A percentile compares a stretch with the other conserved stretches of the same genome.
phyloP scores from a whole-genome alignment of 2,329 filamentous ascomycete genomes.

The Lachnellula subtilissima region DNA sequence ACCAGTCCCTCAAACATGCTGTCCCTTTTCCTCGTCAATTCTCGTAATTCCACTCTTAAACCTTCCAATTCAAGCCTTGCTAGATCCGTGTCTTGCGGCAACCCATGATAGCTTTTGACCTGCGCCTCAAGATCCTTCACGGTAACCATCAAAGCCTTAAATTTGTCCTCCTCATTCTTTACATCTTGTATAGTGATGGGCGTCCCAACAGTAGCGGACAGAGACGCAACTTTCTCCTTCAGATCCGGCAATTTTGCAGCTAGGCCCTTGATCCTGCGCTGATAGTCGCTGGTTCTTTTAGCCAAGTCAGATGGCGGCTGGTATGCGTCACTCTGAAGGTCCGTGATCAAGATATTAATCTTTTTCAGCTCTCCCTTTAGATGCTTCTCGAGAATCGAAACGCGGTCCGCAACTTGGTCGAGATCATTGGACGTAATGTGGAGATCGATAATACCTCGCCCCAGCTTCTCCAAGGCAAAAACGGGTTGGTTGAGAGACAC shows the following conservation, averaged over 20 bases:
- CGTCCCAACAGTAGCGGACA: constrained; percentile 23
- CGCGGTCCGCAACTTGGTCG: constrained; percentile 51
- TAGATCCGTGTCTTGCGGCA: constrained; percentile 65
- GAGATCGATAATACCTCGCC: constrained; percentile 49
- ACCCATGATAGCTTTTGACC: constrained; percentile 61
- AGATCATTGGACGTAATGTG: constrained; percentile 48
- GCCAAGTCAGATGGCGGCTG: constrained; percentile 54
- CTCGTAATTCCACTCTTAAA: constrained; percentile 58
- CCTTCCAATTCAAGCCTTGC: constrained; percentile 67
- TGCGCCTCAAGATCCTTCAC: constrained; percentile 58
- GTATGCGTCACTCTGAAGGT: constrained; percentile 44
- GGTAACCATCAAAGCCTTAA: constrained; percentile 50
- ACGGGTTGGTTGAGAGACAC: constrained; percentile 40
- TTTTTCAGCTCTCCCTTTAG: constrained; percentile 46
- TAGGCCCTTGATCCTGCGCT: constrained; percentile 64
- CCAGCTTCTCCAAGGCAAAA: constrained; percentile 43
- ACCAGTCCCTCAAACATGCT: constrained; percentile 70
- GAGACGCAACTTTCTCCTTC: constrained; percentile 45
- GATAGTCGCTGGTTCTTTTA: constrained; percentile 69
- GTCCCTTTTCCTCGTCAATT: constrained; percentile 61
- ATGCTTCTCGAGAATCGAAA: constrained; percentile 52
- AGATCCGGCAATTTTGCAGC: constrained; percentile 64
- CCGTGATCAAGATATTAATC: constrained; percentile 37
- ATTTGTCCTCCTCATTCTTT: constrained; percentile 51
- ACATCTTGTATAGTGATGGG: constrained; percentile 52